Conservation (phyloP, 1,139 yeast genomes). For the Protomyces inundatus region DNA sequence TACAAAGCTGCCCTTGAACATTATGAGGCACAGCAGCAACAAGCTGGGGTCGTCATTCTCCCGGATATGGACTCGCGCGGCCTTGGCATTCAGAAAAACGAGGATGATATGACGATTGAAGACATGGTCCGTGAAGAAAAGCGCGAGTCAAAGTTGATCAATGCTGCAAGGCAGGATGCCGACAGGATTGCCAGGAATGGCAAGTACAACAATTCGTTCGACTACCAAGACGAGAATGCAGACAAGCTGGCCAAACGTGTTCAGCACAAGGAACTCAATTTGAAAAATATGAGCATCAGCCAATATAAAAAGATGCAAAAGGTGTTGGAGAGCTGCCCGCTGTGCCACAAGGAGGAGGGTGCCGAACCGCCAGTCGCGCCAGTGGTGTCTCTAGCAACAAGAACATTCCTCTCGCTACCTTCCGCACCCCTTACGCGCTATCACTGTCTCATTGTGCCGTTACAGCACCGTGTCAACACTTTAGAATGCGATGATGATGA, state of each 20-base stretch:
- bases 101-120: slow-evolving; percentile 39
- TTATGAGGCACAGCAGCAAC: neutral
- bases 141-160: slow-evolving; percentile 34
- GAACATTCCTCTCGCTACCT: slow-evolving; percentile 38
- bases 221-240: slow-evolving; percentile 46
- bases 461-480: slow-evolving; percentile 43
- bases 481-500: slow-evolving; percentile 45
- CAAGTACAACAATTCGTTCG: slow-evolving; percentile 39
- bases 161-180: slow-evolving; percentile 36
- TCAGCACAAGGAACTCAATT: slow-evolving; percentile 34
- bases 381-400: slow-evolving; percentile 38
- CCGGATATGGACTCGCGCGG: slow-evolving; percentile 31
- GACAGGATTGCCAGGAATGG: slow-evolving; percentile 42
- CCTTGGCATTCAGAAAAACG: slow-evolving; percentile 29
- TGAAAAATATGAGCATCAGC: slow-evolving; percentile 37
- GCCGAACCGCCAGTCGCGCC: slow-evolving; percentile 34
- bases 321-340: slow-evolving; percentile 41
- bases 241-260: slow-evolving; percentile 39
- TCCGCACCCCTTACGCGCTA: slow-evolving; percentile 42
- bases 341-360: slow-evolving; percentile 41
- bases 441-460: slow-evolving; percentile 44
- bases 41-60: slow-evolving; percentile 28
- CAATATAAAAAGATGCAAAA: slow-evolving; percentile 35
- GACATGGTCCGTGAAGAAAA: slow-evolving; percentile 44
- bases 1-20: slow-evolving; percentile 34